phyloP scores from a whole-genome alignment of 306 rosid genomes.

The Geum urbanum region DNA sequence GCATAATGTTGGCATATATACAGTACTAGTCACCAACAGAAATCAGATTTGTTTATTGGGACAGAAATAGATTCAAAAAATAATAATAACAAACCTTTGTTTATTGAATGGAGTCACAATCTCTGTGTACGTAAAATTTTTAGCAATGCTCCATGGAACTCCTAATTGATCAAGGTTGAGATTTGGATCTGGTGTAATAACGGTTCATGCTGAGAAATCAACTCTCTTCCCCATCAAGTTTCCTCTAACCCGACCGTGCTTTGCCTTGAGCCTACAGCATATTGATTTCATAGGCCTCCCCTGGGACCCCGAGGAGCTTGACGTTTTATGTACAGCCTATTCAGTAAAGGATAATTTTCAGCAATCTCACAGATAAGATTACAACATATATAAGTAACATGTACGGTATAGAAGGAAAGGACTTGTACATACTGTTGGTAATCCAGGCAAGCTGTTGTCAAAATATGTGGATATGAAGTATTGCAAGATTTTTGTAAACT shows the following conservation, averaged over 20 bases:
- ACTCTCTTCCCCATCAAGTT: constrained; percentile 98
- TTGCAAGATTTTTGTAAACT: constrained; percentile 89
- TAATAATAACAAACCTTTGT: constrained; percentile 52
- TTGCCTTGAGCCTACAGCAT: constrained; percentile 96
- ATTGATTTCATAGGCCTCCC: constrained; percentile 92
- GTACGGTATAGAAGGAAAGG: constrained; percentile 17
- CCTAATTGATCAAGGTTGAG: constrained; percentile 88
- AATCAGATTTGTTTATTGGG: not conserved
- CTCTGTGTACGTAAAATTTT: constrained; percentile 93
- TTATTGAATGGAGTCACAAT: constrained; percentile 94
- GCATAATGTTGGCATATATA: too few relatives aligned
- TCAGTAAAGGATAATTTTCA: constrained; percentile 7
- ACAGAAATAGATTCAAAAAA: not conserved
- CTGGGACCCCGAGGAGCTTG: constrained; percentile 23
- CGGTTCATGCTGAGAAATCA: constrained; percentile 97
- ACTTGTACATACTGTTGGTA: constrained; percentile 86
- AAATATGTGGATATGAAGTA: constrained; percentile 90
- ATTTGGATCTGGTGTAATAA: constrained; percentile 94
- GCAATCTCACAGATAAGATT: not conserved
- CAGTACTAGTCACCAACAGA: too few relatives aligned
- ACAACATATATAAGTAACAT: not conserved
- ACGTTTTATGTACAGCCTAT: constrained; percentile 78
- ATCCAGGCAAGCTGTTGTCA: constrained; percentile 86
- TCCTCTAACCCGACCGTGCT: constrained; percentile 94
- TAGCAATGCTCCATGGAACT: constrained; percentile 94